Evolutionary conservation across 768 basidiomycete genomes (phyloP), one percentile per base, ranked within the genome.

Genomic region (Podaxis sp.): DNA sequence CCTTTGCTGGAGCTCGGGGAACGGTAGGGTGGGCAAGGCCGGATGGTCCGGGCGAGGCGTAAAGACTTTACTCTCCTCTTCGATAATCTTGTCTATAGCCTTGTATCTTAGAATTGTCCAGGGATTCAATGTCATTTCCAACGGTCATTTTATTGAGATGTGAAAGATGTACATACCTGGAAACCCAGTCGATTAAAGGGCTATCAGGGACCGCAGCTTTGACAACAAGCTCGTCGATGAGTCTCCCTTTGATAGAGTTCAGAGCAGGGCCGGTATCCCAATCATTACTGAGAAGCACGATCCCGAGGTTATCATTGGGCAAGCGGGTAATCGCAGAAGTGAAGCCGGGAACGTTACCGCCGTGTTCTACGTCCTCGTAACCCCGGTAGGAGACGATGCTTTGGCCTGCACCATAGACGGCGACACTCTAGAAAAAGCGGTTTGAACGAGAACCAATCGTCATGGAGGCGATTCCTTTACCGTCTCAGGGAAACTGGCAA

Each of bases 351-450:
- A 77, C 76, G 53, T 69, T 72, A 2, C 80, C 79, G 2, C 77
- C 77, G 64, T 81, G 79, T 63, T 80, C 79, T 37, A 80, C 72
- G 7, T 79, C 69, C 54, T 79, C 77, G 55, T 75, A 72, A 5
- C 78, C 79, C 36, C 72, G 76, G 55, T 79, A 79, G 0, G 76
- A 71, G 61, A 70, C 77, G 6, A 75, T 63, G 65, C 69, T 72
- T 66, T 79, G 79, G 9, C 73, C 79, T 22, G 71, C 71, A 0
- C 77, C 79, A 49, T 81, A 80, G 0, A 78, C 75, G 37, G 67
- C 70, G 0, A 75, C 71, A 52, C 75, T 76, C 80, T 80, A 1
- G 22, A 36, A 29, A 33, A 36, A 52, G 27, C 17, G 8, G 7
- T 52, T 9, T 24, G 27, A 11, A 25, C 13, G 24, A 11, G 7